Conservation (phyloP, 495 filamentous ascomycete species). For the Podospora anserina region DNA sequence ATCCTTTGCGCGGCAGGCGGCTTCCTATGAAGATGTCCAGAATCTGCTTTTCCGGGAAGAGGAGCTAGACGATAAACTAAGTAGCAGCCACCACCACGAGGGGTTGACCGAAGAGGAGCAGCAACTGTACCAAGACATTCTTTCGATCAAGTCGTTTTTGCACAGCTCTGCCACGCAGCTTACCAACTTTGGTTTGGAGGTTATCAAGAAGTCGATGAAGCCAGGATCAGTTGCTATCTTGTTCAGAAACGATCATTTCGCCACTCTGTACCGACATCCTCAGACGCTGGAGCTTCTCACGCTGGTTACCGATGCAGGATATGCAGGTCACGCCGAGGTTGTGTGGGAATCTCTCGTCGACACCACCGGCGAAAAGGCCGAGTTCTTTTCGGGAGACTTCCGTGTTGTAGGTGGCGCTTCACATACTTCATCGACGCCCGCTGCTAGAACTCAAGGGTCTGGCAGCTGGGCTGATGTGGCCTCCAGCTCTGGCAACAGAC, state of each 20-base stretch:
- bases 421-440: conserved; percentile 25
- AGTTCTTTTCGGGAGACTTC: conserved; percentile 90
- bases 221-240: conserved; percentile 81
- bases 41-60: conserved; percentile 83
- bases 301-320: conserved; percentile 89
- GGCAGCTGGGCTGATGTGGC: conserved; percentile 7
- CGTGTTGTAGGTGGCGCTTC: conserved; percentile 64
- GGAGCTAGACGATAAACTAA: conserved; percentile 78
- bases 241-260: conserved; percentile 96
- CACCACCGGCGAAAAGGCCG: conserved; percentile 75
- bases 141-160: conserved; percentile 77
- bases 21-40: conserved; percentile 86
- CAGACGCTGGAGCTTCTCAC: conserved; percentile 66
- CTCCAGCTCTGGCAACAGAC: conserved; percentile 27
- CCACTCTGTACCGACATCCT: conserved; percentile 81
- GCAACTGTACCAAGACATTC: conserved; percentile 70
- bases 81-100: conserved; percentile 37
- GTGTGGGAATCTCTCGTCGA: conserved; percentile 95
- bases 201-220: conserved; percentile 59
- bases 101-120: conserved; percentile 64
- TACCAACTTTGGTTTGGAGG: conserved; percentile 72
- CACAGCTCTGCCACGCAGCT: conserved; percentile 77
- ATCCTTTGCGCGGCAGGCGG: conserved; percentile 67
- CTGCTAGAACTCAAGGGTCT: conserved; percentile 13
- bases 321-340: conserved; percentile 81